Conservation (phyloP, 768 basidiomycete species). For the Hericium erinaceus region DNA sequence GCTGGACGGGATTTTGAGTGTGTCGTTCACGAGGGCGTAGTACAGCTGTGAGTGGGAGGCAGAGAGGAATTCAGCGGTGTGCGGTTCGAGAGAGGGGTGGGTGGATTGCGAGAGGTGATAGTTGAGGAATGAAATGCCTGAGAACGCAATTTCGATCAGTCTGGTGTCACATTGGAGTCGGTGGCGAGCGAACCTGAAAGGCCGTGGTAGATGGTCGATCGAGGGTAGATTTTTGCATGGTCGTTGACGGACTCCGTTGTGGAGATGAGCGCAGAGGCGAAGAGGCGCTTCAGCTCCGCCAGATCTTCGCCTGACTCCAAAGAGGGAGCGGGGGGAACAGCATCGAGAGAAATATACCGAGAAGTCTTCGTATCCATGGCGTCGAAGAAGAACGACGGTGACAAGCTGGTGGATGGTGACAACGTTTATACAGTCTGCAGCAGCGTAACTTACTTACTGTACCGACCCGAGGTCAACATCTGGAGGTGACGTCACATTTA, state of each 20-base stretch:
- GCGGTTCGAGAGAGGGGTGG: not conserved
- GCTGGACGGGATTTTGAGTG: not conserved
- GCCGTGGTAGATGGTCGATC: not conserved
- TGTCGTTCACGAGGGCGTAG: not conserved
- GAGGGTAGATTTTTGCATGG: not conserved
- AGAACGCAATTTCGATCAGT: not conserved
- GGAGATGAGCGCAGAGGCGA: not conserved
- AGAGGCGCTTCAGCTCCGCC: not conserved
- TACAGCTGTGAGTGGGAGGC: not conserved
- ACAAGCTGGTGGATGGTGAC: too few species aligned
- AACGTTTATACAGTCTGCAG: too few species aligned
- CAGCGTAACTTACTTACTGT: too few species aligned
- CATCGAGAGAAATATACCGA: not conserved
- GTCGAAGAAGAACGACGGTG: too few species aligned
- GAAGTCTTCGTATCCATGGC: too few species aligned
- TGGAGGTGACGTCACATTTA: too few species aligned
- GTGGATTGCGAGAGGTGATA: not conserved
- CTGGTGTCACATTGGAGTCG: too few species aligned
- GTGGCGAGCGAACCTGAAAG: not conserved
- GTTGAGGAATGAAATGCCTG: slow-evolving; percentile 3
- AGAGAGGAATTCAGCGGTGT: not conserved
- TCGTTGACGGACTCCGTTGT: not conserved
- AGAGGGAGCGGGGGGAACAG: not conserved
- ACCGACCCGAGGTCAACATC: too few species aligned
- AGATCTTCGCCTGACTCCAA: not conserved